phyloP scores from a whole-genome alignment of 768 basidiomycete genomes.

The Lentinula detonsa region DNA sequence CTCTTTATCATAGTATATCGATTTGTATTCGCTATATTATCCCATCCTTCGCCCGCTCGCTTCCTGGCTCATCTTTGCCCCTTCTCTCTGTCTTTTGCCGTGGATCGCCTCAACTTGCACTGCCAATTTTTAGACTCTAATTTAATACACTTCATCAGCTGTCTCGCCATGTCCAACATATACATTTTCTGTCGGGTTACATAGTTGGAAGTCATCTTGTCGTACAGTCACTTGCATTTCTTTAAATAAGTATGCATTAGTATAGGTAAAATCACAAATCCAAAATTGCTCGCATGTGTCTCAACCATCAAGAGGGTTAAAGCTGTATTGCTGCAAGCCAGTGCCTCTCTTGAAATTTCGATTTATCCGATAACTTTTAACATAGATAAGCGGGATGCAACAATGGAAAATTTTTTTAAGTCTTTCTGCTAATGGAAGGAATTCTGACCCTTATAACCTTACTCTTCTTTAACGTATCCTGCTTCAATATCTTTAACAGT shows the following conservation, averaged over 20 bases:
- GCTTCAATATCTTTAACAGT: not conserved
- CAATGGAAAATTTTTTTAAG: too few relatives aligned
- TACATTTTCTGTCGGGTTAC: not conserved
- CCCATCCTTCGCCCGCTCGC: slow-evolving; percentile 16
- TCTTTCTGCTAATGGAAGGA: too few relatives aligned
- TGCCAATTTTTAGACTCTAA: not conserved
- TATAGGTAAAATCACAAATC: not conserved
- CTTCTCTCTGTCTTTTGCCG: not conserved
- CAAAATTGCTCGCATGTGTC: too few relatives aligned
- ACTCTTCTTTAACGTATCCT: not conserved
- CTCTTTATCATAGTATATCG: slow-evolving; percentile 21
- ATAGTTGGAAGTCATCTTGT: not conserved
- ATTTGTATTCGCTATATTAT: slow-evolving; percentile 31
- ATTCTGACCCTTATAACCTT: too few relatives aligned
- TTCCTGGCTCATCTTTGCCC: not conserved
- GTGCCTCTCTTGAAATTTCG: too few relatives aligned
- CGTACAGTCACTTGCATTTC: not conserved
- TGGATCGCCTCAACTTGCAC: not conserved
- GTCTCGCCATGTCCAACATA: not conserved
- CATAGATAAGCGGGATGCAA: too few relatives aligned
- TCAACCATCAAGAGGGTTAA: too few relatives aligned
- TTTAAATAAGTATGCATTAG: not conserved
- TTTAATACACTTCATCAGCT: not conserved
- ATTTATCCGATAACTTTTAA: too few relatives aligned
- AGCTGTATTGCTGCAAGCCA: too few relatives aligned